These are phyloP conservation scores for Sporothrix brunneoviolacea DNA, from an alignment of 2,329 filamentous ascomycete species.

Conservation along the genomic window DNA sequence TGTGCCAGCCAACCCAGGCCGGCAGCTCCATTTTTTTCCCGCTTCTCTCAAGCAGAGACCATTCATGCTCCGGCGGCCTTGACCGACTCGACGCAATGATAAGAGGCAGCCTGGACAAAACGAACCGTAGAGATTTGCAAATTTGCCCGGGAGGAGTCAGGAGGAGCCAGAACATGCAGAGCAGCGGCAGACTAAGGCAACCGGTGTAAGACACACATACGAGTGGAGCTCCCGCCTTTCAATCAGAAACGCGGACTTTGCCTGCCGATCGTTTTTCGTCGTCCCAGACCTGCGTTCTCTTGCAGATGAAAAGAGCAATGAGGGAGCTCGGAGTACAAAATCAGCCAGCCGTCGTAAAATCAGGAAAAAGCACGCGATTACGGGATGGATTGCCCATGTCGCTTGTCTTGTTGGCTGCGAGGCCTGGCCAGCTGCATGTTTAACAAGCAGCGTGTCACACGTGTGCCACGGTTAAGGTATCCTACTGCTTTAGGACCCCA, in stretches of 20 bases:
- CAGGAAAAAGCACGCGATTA: conserved; percentile 3
- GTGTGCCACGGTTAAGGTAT: too few species aligned
- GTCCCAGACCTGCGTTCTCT: too few species aligned
- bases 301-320: too few species aligned
- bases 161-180: background rate
- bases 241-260: conserved; percentile 12
- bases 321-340: too few species aligned
- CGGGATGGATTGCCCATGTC: conserved; percentile 1
- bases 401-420: background rate
- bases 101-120: background rate
- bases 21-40: background rate
- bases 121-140: background rate
- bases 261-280: conserved; percentile 12
- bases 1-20: conserved; percentile 4
- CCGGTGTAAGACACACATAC: conserved; percentile 10
- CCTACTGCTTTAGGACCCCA: too few species aligned
- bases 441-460: conserved; percentile 3
- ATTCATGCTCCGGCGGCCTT: conserved; percentile 8
- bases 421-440: background rate
- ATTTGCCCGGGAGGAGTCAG: too few species aligned
- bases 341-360: background rate
- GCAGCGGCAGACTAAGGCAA: conserved; percentile 8
- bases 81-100: conserved; percentile 16
- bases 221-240: too few species aligned
- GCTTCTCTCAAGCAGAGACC: background rate